phyloP scores from a whole-genome alignment of 148 eudicot species.

The Chenopodium formosanum region DNA sequence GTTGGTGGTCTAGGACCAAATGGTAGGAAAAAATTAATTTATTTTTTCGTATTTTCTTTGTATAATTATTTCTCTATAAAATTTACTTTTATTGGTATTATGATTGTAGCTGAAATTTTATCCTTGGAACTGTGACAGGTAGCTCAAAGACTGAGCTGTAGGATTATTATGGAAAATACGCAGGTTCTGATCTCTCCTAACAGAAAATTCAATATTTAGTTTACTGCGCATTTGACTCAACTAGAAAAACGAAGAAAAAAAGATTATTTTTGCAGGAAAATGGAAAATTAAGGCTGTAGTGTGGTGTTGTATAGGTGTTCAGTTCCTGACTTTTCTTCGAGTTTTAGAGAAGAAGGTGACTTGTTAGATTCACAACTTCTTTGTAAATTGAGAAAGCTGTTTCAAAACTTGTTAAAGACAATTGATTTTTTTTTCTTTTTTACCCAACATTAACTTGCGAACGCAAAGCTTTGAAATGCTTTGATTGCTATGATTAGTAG shows the following conservation, averaged over 20 bases:
- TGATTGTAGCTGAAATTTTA: constrained; percentile 11
- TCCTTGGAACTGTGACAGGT: constrained; percentile 38
- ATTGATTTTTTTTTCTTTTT: constrained; percentile 18
- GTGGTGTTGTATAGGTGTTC: constrained; percentile 62
- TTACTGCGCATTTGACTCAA: constrained; percentile 34
- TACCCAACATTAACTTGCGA: constrained; percentile 2
- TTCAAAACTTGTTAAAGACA: constrained; percentile 26
- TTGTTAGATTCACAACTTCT: constrained; percentile 28
- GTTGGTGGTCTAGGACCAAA: constrained; percentile 60
- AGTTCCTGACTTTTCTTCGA: constrained; percentile 73
- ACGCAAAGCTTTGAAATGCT: constrained; percentile 19
- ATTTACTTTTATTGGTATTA: not conserved
- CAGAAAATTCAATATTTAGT: constrained; percentile 31
- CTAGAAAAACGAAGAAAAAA: constrained; percentile 8
- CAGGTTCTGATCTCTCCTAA: constrained; percentile 29
- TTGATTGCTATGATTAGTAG: constrained; percentile 9
- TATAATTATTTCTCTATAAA: not conserved
- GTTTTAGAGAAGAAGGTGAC: constrained; percentile 78
- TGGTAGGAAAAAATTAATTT: constrained; percentile 39
- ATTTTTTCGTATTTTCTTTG: too few relatives aligned
- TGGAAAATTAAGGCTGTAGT: constrained; percentile 23
- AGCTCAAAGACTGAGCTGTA: constrained; percentile 64
- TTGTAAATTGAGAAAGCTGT: constrained; percentile 46
- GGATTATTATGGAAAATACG: constrained; percentile 24
- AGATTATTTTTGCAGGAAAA: constrained; percentile 24